Conservation (phyloP, 306 rosid genomes). For the Nissolia schottii region DNA sequence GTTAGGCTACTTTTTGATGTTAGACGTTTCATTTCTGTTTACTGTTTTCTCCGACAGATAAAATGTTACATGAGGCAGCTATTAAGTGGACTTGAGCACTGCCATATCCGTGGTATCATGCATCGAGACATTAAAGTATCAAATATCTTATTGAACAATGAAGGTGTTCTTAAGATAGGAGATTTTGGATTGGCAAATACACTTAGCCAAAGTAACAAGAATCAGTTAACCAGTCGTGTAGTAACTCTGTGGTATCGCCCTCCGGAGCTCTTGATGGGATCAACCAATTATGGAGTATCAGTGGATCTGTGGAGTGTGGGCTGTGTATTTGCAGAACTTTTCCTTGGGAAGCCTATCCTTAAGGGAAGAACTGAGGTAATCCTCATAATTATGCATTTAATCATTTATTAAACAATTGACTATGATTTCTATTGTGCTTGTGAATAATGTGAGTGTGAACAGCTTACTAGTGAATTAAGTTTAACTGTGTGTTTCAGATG, state of each 20-base stretch:
- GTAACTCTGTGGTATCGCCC: slow-evolving; percentile 99
- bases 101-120: slow-evolving; percentile 89
- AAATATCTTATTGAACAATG: slow-evolving; percentile 80
- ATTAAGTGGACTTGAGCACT: slow-evolving; percentile 90
- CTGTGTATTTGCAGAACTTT: slow-evolving; percentile 90
- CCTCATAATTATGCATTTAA: neutral
- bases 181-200: slow-evolving; percentile 96
- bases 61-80: slow-evolving; percentile 97
- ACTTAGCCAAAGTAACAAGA: slow-evolving; percentile 50
- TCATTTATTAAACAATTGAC: neutral
- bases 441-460: neutral
- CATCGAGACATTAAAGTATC: slow-evolving; percentile 91
- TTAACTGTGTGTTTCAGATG: neutral
- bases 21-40: neutral
- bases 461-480: no score
- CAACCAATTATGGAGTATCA: slow-evolving; percentile 76
- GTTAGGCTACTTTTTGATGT: neutral
- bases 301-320: slow-evolving; percentile 98
- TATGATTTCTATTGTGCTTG: neutral
- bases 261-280: slow-evolving; percentile 95
- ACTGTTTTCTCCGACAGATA: slow-evolving; percentile 33
- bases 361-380: slow-evolving; percentile 98
- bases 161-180: slow-evolving; percentile 82
- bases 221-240: slow-evolving; percentile 80
- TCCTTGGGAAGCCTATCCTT: slow-evolving; percentile 70